phyloP scores from a whole-genome alignment of 2,329 filamentous ascomycete genomes.

The Elsinoe batatas region DNA sequence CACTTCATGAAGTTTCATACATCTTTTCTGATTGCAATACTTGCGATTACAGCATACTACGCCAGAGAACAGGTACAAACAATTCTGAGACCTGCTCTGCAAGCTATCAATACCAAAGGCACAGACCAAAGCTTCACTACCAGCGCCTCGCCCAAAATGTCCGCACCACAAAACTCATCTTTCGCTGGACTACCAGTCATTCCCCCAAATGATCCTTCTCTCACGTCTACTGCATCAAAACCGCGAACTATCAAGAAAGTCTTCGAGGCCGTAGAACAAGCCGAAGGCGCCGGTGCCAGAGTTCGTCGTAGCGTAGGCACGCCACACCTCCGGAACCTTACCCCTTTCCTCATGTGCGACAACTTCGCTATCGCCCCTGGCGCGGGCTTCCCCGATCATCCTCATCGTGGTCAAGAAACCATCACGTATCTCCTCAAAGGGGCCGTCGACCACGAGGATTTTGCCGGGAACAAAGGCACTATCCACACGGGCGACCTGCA shows the following conservation, averaged over 20 bases:
- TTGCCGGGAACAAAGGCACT: constrained; percentile 73
- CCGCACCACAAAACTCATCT: constrained; percentile 19
- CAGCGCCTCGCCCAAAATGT: constrained; percentile 20
- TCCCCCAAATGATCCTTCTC: constrained; percentile 32
- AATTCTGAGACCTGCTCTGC: constrained; percentile 24
- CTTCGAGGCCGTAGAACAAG: constrained; percentile 74
- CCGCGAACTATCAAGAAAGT: constrained; percentile 70
- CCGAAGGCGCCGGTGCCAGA: constrained; percentile 77
- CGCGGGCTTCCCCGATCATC: constrained; percentile 84
- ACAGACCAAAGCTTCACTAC: constrained; percentile 25
- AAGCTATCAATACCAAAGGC: constrained; percentile 20
- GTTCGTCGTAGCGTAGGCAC: constrained; percentile 86
- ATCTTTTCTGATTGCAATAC: constrained; percentile 6
- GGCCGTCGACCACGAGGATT: constrained; percentile 85
- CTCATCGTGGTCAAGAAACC: constrained; percentile 71
- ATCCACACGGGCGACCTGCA: constrained; percentile 83
- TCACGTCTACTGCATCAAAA: constrained; percentile 51
- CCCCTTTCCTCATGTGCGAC: constrained; percentile 92
- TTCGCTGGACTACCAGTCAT: constrained; percentile 43
- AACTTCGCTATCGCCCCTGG: constrained; percentile 74
- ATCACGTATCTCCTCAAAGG: constrained; percentile 87
- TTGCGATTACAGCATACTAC: constrained; percentile 20
- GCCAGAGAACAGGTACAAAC: constrained; percentile 22
- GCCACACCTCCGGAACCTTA: constrained; percentile 70
- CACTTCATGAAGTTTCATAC: constrained; percentile 1